Percentiles rank a stretch among this genome's conserved stretches.
These are phyloP conservation scores for Periconia sp. DNA, from an alignment of 2,329 filamentous ascomycete species.

Conservation along the genomic window DNA sequence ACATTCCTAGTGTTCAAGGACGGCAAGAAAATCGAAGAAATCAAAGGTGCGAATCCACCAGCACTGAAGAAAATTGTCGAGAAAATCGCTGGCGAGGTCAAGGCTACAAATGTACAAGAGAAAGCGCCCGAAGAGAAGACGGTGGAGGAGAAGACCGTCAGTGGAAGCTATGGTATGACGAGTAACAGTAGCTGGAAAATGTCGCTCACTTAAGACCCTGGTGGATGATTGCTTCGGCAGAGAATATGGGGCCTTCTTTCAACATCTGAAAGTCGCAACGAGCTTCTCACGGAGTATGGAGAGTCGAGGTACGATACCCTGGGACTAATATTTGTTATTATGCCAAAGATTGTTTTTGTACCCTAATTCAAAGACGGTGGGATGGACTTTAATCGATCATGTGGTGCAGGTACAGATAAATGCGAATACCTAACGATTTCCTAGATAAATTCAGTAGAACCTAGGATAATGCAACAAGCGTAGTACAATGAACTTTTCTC, in stretches of 20 bases:
- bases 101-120: conserved; percentile 7
- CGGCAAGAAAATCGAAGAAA: conserved; percentile 30
- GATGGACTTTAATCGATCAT: too few species aligned
- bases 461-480: too few species aligned
- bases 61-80: conserved; percentile 29
- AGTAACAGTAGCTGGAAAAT: conserved; percentile 31
- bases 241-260: not conserved
- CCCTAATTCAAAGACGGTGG: not conserved
- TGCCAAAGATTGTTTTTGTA: not conserved
- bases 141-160: conserved; percentile 32
- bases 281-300: not conserved
- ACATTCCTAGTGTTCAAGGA: conserved; percentile 38
- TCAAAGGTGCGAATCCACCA: conserved; percentile 32
- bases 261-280: too few species aligned
- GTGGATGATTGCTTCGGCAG: not conserved
- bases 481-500: too few species aligned
- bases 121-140: conserved; percentile 10
- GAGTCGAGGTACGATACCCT: conserved; percentile 1
- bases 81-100: conserved; percentile 17
- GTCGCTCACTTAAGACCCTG: conserved; percentile 15
- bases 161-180: conserved; percentile 38
- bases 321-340: not conserved
- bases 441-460: too few species aligned
- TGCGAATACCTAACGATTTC: too few species aligned
- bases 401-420: too few species aligned